phyloP scores from a whole-genome alignment of 495 filamentous ascomycete species.

The Penicillium salamii region DNA sequence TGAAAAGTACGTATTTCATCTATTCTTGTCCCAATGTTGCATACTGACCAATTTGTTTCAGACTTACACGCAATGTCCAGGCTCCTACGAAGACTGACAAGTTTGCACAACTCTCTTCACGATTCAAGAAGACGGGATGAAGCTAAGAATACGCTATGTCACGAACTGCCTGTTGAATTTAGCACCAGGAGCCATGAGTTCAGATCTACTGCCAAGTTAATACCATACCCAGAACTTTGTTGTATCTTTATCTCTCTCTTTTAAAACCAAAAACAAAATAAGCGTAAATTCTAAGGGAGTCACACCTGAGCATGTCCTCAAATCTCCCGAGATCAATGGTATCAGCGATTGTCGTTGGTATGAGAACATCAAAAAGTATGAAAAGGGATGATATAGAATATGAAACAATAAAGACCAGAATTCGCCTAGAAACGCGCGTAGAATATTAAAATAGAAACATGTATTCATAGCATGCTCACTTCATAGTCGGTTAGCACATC shows the following conservation, averaged over 20 bases:
- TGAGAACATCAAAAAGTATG: slow-evolving; percentile 3
- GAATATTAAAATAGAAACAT: slow-evolving; percentile 16
- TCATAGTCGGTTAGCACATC: slow-evolving; percentile 3
- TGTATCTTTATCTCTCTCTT: not conserved
- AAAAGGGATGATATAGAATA: slow-evolving; percentile 1
- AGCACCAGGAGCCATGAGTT: not conserved
- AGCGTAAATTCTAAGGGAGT: not conserved
- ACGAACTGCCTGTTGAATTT: not conserved
- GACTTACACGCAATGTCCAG: slow-evolving; percentile 62
- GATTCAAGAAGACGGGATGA: slow-evolving; percentile 60
- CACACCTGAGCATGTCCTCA: not conserved
- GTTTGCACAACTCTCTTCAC: slow-evolving; percentile 64
- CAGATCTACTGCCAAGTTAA: not conserved
- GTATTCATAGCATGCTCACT: not conserved
- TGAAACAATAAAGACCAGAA: slow-evolving; percentile 13
- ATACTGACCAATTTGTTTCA: slow-evolving; percentile 42
- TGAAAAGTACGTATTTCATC: slow-evolving; percentile 66
- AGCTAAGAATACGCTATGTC: not conserved
- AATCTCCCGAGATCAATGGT: not conserved
- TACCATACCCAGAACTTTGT: slow-evolving; percentile 2
- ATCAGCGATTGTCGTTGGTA: slow-evolving; percentile 5
- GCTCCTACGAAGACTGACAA: slow-evolving; percentile 57
- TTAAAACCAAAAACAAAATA: no score
- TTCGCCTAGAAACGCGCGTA: slow-evolving; percentile 18
- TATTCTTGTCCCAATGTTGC: not conserved